phyloP scores from a whole-genome alignment of 2,329 filamentous ascomycete genomes.

The Epichloe coenophiala region DNA sequence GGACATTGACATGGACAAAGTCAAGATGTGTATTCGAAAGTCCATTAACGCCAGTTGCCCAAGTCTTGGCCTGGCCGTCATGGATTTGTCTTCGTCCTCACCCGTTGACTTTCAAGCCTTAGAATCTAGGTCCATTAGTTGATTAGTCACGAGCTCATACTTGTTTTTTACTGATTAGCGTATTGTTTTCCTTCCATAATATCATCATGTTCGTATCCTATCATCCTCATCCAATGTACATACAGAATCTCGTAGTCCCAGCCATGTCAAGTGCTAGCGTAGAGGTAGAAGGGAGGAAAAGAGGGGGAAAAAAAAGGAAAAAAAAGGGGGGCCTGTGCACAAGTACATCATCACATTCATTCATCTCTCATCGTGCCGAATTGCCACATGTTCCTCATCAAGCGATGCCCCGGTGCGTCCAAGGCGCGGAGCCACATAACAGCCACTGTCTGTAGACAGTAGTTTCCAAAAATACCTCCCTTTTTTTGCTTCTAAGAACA shows the following conservation, averaged over 20 bases:
- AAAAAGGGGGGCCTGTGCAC: background rate
- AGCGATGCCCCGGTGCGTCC: background rate
- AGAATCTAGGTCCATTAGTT: too few species aligned
- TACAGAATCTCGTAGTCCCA: background rate
- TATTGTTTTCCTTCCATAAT: background rate
- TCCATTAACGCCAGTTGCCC: too few species aligned
- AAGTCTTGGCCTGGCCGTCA: too few species aligned
- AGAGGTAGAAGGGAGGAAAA: background rate
- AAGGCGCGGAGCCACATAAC: background rate
- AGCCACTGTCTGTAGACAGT: background rate
- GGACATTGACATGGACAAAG: too few species aligned
- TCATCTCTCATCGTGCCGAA: background rate
- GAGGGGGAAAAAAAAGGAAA: accelerated
- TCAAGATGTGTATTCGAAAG: too few species aligned
- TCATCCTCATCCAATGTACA: background rate
- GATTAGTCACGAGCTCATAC: too few species aligned
- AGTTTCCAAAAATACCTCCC: too few species aligned
- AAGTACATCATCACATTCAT: background rate
- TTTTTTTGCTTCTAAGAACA: too few species aligned
- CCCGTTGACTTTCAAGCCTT: too few species aligned
- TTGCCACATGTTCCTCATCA: background rate
- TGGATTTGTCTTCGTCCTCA: too few species aligned
- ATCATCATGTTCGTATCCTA: constrained; percentile 1
- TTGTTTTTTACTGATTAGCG: too few species aligned
- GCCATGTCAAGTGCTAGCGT: background rate